A percentile compares a stretch with the other conserved stretches of the same genome.
Evolutionary conservation across 148 eudicot species (phyloP).

Genomic region (Arctostaphylos glauca): DNA sequence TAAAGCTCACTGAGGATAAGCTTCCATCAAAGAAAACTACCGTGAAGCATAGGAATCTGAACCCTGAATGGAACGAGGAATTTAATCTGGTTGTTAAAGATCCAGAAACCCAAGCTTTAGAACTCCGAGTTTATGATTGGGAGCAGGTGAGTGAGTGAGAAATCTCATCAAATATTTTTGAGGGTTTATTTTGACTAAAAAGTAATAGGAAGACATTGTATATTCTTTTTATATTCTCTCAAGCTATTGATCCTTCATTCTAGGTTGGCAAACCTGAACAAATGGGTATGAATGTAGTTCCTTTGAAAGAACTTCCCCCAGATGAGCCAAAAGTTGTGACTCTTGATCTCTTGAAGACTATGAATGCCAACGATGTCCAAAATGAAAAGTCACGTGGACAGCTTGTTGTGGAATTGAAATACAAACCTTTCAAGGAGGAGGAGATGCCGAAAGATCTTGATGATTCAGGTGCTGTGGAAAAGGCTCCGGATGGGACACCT

Average conservation of each 20-base stretch:
- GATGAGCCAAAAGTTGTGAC: conserved; percentile 63
- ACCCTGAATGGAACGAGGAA: conserved; percentile 96
- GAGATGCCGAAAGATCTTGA: conserved; percentile 49
- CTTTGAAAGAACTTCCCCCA: conserved; percentile 69
- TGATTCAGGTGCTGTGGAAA: conserved; percentile 33
- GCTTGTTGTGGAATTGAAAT: conserved; percentile 60
- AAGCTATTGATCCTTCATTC: conserved; percentile 6
- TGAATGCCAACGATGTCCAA: conserved; percentile 63
- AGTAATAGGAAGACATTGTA: not conserved
- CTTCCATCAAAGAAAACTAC: conserved; percentile 84
- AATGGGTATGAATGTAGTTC: conserved; percentile 78
- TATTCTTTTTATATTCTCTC: not conserved
- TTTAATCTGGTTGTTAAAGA: conserved; percentile 68
- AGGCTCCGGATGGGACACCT: conserved; percentile 85
- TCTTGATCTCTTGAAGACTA: conserved; percentile 59
- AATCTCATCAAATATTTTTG: not conserved
- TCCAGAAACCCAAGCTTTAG: conserved; percentile 68
- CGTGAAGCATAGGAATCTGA: conserved; percentile 82
- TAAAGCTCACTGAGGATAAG: conserved; percentile 77
- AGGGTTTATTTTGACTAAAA: not conserved
- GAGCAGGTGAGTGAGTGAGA: conserved; percentile 59
- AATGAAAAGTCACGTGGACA: conserved; percentile 84
- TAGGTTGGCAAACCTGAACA: conserved; percentile 83
- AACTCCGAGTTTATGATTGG: conserved; percentile 72
- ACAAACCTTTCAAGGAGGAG: conserved; percentile 72